These are phyloP conservation scores for Haplosporangium gracile DNA, from an alignment of 192 early-diverging fungal genomes.

Conservation along the genomic window DNA sequence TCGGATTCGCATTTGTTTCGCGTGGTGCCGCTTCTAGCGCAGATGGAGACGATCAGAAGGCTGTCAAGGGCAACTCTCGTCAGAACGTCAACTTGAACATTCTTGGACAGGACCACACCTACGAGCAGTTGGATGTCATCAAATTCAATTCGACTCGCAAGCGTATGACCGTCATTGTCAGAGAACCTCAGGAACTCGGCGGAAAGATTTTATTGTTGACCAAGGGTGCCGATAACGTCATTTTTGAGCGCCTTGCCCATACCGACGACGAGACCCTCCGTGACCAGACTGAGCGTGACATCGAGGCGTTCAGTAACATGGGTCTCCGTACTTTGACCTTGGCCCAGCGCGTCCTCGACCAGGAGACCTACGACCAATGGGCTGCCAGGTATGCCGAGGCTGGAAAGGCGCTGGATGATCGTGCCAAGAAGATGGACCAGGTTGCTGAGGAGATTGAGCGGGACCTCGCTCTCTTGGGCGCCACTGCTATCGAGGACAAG, in stretches of 20 bases:
- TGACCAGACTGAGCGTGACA: constrained; percentile 72
- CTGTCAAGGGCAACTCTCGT: constrained; percentile 16
- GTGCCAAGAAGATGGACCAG: constrained; percentile 78
- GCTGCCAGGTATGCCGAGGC: constrained; percentile 80
- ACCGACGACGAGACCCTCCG: constrained; percentile 62
- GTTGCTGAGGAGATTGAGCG: constrained; percentile 86
- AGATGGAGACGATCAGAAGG: constrained; percentile 26
- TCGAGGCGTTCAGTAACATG: constrained; percentile 83
- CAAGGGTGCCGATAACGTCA: constrained; percentile 98
- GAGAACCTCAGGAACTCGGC: constrained; percentile 76
- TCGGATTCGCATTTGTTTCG: constrained; percentile 81
- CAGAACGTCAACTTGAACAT: constrained; percentile 74
- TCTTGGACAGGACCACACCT: constrained; percentile 75
- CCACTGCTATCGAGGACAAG: constrained; percentile 97
- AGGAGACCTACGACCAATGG: constrained; percentile 84
- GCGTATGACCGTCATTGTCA: constrained; percentile 91
- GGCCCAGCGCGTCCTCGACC: constrained; percentile 78
- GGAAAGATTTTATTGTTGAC: constrained; percentile 90
- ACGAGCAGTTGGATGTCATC: constrained; percentile 87
- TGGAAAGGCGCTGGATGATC: constrained; percentile 74
- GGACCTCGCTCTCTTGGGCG: constrained; percentile 87
- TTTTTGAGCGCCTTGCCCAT: constrained; percentile 82
- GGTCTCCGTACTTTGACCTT: constrained; percentile 94
- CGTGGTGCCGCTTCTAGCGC: constrained; percentile 20
- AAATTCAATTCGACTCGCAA: constrained; percentile 98